Evolutionary conservation across 768 basidiomycete species (phyloP).

Genomic region (Dioszegia crocea): DNA sequence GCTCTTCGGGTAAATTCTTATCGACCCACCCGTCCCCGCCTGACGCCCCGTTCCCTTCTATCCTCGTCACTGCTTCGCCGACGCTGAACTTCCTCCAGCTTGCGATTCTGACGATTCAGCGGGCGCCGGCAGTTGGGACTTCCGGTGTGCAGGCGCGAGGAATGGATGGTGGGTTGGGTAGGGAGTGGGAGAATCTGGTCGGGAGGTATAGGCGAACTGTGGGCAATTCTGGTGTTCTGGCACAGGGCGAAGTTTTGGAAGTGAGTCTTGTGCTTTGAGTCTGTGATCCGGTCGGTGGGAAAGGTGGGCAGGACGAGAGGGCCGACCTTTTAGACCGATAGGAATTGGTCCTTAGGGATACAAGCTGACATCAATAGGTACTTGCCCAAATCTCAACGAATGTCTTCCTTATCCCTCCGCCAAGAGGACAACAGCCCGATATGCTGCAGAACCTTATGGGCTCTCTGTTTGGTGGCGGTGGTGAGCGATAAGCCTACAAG

Average conservation of each 20-base stretch:
- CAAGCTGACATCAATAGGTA: constrained; percentile 14
- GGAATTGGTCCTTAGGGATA: too few relatives aligned
- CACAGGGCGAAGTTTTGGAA: constrained; percentile 37
- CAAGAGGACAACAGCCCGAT: constrained; percentile 61
- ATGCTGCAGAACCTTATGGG: constrained; percentile 86
- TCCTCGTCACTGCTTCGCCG: constrained; percentile 68
- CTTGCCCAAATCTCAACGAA: constrained; percentile 49
- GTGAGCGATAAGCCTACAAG: not conserved
- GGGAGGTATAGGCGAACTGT: constrained; percentile 74
- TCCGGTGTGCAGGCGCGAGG: constrained; percentile 72
- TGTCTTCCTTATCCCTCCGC: constrained; percentile 83
- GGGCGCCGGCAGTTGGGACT: constrained; percentile 54
- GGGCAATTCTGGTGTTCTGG: constrained; percentile 60
- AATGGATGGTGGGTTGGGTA: constrained; percentile 59
- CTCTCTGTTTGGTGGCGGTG: constrained; percentile 74
- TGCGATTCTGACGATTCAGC: constrained; percentile 80
- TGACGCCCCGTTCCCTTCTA: constrained; percentile 52
- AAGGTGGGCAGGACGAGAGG: too few relatives aligned
- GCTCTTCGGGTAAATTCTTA: constrained; percentile 29
- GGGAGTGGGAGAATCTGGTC: constrained; percentile 71
- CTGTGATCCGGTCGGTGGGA: not conserved
- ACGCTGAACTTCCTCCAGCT: constrained; percentile 86
- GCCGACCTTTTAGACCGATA: too few relatives aligned
- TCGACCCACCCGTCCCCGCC: constrained; percentile 20
- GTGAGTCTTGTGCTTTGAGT: constrained; percentile 27